These are phyloP conservation scores for Rusavskia elegans DNA, from an alignment of 495 filamentous ascomycete genomes.

Conservation along the genomic window DNA sequence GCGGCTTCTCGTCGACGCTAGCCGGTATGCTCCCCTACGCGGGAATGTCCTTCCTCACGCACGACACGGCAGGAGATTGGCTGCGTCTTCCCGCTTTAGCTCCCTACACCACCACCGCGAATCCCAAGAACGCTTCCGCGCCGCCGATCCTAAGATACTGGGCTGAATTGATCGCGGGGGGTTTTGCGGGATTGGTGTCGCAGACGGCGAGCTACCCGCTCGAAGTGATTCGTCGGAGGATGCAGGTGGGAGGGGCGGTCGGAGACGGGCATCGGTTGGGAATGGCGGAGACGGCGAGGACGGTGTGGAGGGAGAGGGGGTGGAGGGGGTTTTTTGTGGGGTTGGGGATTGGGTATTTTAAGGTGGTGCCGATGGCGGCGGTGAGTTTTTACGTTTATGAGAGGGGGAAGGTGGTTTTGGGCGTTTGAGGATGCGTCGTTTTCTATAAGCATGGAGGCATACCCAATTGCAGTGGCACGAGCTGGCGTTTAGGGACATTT, in stretches of 20 bases:
- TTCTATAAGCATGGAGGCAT: neutral
- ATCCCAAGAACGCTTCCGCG: conserved; percentile 8
- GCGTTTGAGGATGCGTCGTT: conserved; percentile 51
- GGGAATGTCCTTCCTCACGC: conserved; percentile 90
- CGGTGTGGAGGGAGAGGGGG: conserved; percentile 62
- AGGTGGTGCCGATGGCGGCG: conserved; percentile 82
- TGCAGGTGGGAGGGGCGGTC: conserved; percentile 92
- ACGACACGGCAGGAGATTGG: conserved; percentile 72
- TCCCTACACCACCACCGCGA: conserved; percentile 46
- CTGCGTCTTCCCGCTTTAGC: conserved; percentile 51
- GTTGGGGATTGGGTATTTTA: conserved; percentile 84
- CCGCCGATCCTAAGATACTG: conserved; percentile 49
- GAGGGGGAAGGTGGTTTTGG: conserved; percentile 15
- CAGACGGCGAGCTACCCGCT: conserved; percentile 88
- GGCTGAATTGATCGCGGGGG: conserved; percentile 76
- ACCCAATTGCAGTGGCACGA: neutral
- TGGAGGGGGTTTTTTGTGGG: conserved; percentile 82
- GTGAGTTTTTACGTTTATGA: conserved; percentile 70
- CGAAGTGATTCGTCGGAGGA: conserved; percentile 78
- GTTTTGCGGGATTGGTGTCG: conserved; percentile 68
- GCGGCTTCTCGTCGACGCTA: conserved; percentile 79
- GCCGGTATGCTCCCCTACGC: conserved; percentile 94
- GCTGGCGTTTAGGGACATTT: too few species aligned
- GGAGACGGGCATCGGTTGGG: conserved; percentile 68
- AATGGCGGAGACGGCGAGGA: conserved; percentile 59